Conservation (phyloP, 306 rosid species). For the Dryas octopetala region DNA sequence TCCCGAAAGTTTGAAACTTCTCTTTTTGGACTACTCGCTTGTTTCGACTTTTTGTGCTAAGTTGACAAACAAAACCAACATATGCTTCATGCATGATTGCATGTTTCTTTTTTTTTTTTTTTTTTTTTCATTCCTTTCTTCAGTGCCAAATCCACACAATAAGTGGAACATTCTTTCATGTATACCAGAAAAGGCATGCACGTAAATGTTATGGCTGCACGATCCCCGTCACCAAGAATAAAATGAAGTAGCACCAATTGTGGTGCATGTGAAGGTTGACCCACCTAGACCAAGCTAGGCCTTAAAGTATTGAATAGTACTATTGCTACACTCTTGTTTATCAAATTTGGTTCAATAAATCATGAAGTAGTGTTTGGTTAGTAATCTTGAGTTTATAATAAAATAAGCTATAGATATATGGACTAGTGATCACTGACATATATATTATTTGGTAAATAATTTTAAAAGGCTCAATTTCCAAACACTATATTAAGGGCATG, state of each 20-base stretch:
- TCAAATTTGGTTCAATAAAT: too few relatives aligned
- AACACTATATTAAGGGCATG: too few relatives aligned
- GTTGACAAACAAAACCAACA: neutral
- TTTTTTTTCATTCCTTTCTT: neutral
- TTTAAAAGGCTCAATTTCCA: too few relatives aligned
- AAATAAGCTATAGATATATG: too few relatives aligned
- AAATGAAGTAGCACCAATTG: constrained; percentile 5
- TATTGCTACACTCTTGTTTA: too few relatives aligned
- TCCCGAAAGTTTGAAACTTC: neutral
- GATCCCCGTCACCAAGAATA: neutral
- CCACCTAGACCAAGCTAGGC: neutral
- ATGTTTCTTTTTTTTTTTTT: neutral
- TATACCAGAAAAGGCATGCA: neutral
- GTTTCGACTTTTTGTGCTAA: neutral
- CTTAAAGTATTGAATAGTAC: too few relatives aligned
- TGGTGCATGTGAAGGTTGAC: neutral
- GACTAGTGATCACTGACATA: too few relatives aligned
- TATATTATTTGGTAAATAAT: too few relatives aligned
- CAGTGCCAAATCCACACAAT: constrained; percentile 8
- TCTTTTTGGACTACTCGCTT: neutral
- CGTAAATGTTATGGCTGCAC: neutral
- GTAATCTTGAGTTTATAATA: too few relatives aligned
- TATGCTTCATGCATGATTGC: neutral
- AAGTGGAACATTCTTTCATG: constrained; percentile 13
- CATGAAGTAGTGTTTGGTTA: too few relatives aligned